phyloP scores from a whole-genome alignment of 208 protist genomes.

The Leishmania arabica region DNA sequence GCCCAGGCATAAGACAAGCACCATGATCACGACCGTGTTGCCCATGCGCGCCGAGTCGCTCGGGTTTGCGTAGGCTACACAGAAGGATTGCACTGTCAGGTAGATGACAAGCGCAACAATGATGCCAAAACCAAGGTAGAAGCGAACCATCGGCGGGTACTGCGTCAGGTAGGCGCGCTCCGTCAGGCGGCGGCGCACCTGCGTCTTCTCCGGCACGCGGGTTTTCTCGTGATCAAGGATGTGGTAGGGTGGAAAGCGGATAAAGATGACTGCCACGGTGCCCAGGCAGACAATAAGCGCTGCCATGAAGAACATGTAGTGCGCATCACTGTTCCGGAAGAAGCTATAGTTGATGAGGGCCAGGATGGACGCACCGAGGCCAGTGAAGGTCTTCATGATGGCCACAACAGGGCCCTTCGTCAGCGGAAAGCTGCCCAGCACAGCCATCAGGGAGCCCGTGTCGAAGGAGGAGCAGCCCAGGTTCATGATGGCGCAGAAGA shows the following conservation, averaged over 20 bases:
- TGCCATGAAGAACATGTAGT: constrained; percentile 64
- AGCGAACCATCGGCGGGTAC: constrained; percentile 43
- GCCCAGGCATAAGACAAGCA: constrained; percentile 36
- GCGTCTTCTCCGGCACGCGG: constrained; percentile 26
- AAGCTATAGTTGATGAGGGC: constrained; percentile 52
- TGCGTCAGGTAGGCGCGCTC: constrained; percentile 64
- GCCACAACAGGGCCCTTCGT: constrained; percentile 48
- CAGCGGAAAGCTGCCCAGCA: constrained; percentile 59
- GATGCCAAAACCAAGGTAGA: constrained; percentile 44
- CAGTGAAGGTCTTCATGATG: constrained; percentile 58
- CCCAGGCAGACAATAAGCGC: constrained; percentile 34
- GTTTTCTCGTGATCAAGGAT: constrained; percentile 37
- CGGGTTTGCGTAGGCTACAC: constrained; percentile 42
- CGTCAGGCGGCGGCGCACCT: constrained; percentile 51
- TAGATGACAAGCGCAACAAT: constrained; percentile 47
- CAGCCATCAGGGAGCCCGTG: constrained; percentile 64
- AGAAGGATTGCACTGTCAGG: constrained; percentile 53
- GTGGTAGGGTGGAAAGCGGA: constrained; percentile 57
- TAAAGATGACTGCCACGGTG: constrained; percentile 31
- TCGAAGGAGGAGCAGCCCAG: constrained; percentile 61
- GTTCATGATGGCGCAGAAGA: constrained; percentile 65
- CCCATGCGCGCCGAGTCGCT: constrained; percentile 30
- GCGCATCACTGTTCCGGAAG: constrained; percentile 41
- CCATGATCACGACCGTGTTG: constrained; percentile 42
- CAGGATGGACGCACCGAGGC: constrained; percentile 51